These are phyloP conservation scores for Phytophthora cactorum DNA, from an alignment of 352 stramenopile species.

Conservation along the genomic window DNA sequence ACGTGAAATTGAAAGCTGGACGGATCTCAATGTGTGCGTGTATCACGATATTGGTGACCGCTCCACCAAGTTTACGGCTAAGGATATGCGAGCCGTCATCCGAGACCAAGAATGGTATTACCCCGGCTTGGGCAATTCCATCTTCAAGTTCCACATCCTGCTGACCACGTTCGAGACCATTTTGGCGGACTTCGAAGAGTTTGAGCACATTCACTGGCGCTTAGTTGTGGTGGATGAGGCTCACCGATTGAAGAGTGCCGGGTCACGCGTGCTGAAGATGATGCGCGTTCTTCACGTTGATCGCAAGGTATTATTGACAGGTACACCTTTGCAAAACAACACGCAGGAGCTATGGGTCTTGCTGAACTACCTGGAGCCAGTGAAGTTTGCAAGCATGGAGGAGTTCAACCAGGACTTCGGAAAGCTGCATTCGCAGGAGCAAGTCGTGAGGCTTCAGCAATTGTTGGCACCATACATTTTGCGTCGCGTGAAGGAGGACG, in stretches of 20 bases:
- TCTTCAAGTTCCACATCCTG: constrained; percentile 90
- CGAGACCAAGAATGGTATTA: constrained; percentile 92
- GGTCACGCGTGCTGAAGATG: constrained; percentile 87
- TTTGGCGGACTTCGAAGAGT: constrained; percentile 84
- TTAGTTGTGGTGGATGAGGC: constrained; percentile 87
- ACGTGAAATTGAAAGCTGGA: constrained; percentile 92
- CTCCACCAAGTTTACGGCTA: constrained; percentile 81
- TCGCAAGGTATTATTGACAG: constrained; percentile 95
- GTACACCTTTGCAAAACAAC: constrained; percentile 97
- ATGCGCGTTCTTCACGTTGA: constrained; percentile 88
- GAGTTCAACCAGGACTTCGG: constrained; percentile 94
- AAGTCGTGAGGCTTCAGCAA: constrained; percentile 95
- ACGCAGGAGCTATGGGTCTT: constrained; percentile 97
- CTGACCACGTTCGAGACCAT: constrained; percentile 88
- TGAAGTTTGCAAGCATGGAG: constrained; percentile 91
- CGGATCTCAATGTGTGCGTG: constrained; percentile 98
- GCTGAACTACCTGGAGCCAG: constrained; percentile 96
- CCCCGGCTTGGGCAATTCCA: constrained; percentile 88
- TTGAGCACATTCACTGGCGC: constrained; percentile 88
- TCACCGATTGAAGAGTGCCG: constrained; percentile 79
- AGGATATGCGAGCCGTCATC: constrained; percentile 88
- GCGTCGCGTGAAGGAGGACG: constrained; percentile 97
- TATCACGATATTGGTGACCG: constrained; percentile 96
- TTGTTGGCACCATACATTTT: constrained; percentile 95
- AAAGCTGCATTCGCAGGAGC: constrained; percentile 91